Evolutionary conservation across 116 monocot species (phyloP).

Genomic region (Papilionanthe hybrid): DNA sequence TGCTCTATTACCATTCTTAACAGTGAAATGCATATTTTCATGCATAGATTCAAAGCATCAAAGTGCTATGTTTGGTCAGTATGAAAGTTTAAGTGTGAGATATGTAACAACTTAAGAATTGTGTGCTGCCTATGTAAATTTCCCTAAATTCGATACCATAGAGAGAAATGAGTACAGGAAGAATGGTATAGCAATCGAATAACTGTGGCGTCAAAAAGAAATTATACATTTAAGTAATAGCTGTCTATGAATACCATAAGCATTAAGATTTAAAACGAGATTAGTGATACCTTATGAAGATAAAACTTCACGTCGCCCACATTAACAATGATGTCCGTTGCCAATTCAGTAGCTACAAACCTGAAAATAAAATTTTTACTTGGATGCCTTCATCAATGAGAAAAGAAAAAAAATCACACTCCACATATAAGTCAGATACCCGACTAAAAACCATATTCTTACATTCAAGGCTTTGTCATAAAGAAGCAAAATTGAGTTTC

Average conservation of each 20-base stretch:
- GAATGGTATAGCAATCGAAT: background rate
- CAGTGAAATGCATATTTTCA: no score
- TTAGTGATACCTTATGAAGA: constrained; percentile 49
- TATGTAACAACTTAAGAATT: no score
- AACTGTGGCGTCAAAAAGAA: background rate
- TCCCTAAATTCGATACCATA: background rate
- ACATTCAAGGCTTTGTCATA: background rate
- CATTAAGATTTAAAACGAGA: background rate
- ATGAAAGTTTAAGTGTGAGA: no score
- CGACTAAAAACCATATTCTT: background rate
- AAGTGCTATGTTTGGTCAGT: no score
- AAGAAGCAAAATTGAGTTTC: background rate
- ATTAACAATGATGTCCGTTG: constrained; percentile 44
- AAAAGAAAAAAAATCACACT: background rate
- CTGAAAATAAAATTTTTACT: constrained; percentile 18
- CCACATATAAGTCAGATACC: background rate
- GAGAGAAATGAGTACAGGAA: background rate
- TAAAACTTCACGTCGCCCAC: constrained; percentile 43
- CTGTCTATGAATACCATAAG: background rate
- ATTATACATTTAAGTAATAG: background rate
- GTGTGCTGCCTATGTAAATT: no score
- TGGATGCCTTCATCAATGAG: background rate
- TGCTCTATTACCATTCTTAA: no score
- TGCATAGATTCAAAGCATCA: no score
- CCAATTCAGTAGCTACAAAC: constrained; percentile 45